A percentile compares a stretch with the other conserved stretches of the same genome.
Evolutionary conservation across 805 yeast species (phyloP).

Genomic region (Saturnispora sekii): DNA sequence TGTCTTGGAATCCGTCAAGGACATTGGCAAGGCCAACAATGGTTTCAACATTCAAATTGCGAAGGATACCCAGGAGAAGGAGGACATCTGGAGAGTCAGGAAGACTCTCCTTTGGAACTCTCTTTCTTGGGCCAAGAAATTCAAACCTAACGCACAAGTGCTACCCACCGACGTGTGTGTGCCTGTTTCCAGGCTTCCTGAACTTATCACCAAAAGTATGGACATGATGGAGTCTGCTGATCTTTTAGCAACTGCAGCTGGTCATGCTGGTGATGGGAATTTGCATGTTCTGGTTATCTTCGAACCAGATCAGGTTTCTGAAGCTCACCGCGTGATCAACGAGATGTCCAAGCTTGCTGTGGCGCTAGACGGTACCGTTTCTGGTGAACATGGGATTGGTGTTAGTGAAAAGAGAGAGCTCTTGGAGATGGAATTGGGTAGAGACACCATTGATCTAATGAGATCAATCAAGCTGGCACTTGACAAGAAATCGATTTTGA

Average conservation of each 20-base stretch:
- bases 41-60: constrained; percentile 57
- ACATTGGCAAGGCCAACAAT: constrained; percentile 43
- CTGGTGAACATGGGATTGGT: constrained; percentile 86
- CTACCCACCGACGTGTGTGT: constrained; percentile 83
- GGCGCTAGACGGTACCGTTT: constrained; percentile 68
- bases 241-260: constrained; percentile 50
- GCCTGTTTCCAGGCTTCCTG: constrained; percentile 59
- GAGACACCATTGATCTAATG: constrained; percentile 61
- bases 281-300: constrained; percentile 61
- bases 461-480: constrained; percentile 60
- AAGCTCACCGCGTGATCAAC: constrained; percentile 41
- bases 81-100: constrained; percentile 67
- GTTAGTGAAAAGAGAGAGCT: constrained; percentile 57
- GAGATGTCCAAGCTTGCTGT: constrained; percentile 60
- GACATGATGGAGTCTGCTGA: constrained; percentile 45
- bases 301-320: constrained; percentile 37
- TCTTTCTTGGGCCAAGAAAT: constrained; percentile 51
- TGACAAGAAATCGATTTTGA: constrained; percentile 64
- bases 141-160: constrained; percentile 34
- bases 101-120: constrained; percentile 60
- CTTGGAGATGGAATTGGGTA: constrained; percentile 55
- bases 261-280: constrained; percentile 83
- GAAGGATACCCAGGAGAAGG: constrained; percentile 47
- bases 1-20: constrained; percentile 35
- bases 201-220: constrained; percentile 53